Base-by-base conservation (phyloP, 352 stramenopile species). In the Elongisporangium prolatum region DNA sequence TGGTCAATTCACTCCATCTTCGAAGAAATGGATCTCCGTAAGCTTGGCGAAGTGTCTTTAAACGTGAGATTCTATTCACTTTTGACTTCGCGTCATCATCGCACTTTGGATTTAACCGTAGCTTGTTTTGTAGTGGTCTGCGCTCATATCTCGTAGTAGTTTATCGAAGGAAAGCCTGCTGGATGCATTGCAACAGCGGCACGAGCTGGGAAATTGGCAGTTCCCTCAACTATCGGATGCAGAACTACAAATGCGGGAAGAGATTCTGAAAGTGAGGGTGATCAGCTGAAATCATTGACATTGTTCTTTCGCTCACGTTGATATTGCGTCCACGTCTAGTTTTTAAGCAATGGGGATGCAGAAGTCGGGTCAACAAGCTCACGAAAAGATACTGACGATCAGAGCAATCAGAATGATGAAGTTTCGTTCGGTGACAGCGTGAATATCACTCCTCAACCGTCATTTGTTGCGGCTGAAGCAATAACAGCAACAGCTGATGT, bases 161-260 rank as follows among this genome's bases (percentile, higher is more conserved):
- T 60, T 90, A 18, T 24, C 65, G 4, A 59, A 61, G 8, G 52
- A 69, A 20, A 34, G 38, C 0, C 50, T 89, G 21, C 47, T 84
- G 8, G 50, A 59, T 2, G 65, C 68, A 18, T 52, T 89, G 3
- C 54, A 61, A 7, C 72, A 74, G 25, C 75, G 80, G 2, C 77
- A 84, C n/a, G 80, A 89, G 48, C 67, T 86, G 28, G 74, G 74
- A 11, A 52, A 77, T 9, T 89, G 80, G 77, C 48, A 40, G 21
- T 86, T 79, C 24, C 77, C 80, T 2, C 54, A 60, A 3, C 64
- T 88, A 2, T 80, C 77, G 4, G 72, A 87, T 14, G 34, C 67
- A 0, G 71, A 87, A 25, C 11, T 69, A 17, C 72, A 74, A 59
- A 57, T 56, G 3, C 60, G 65, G 0, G 50, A 55, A 18, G 67